These are phyloP conservation scores for Sisymbrium altissimum DNA, from an alignment of 345 rosid genomes.

Conservation along the genomic window DNA sequence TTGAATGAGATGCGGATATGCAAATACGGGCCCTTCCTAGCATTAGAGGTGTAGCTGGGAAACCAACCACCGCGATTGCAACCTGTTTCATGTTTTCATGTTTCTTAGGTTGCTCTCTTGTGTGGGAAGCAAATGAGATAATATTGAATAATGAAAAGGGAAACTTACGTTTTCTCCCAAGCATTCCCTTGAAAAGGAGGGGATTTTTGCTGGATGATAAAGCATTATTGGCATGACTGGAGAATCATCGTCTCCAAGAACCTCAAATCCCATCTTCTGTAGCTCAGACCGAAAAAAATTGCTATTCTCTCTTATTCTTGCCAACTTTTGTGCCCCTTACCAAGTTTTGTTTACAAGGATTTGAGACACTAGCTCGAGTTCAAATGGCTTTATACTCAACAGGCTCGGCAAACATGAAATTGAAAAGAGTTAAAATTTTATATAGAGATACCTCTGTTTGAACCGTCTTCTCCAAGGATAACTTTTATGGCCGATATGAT, in stretches of 20 bases:
- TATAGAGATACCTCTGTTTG: constrained; percentile 64
- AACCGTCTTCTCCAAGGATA: constrained; percentile 92
- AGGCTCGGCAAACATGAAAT: too few relatives aligned
- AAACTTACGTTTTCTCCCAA: constrained; percentile 58
- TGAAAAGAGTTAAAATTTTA: too few relatives aligned
- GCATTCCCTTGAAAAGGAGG: constrained; percentile 52
- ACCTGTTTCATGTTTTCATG: too few relatives aligned
- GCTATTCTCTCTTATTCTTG: constrained; percentile 82
- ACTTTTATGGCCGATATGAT: constrained; percentile 81
- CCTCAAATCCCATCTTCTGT: constrained; percentile 96
- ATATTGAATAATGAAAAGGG: neutral
- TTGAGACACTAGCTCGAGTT: neutral
- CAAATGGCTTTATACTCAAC: too few relatives aligned
- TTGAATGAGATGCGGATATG: constrained; percentile 70
- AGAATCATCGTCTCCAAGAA: constrained; percentile 91
- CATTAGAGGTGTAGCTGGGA: constrained; percentile 63
- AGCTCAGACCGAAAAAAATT: constrained; percentile 69
- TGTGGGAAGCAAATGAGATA: neutral
- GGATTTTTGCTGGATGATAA: constrained; percentile 82
- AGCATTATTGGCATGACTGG: constrained; percentile 96
- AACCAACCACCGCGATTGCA: constrained; percentile 54
- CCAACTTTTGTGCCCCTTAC: constrained; percentile 46
- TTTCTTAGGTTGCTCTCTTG: neutral
- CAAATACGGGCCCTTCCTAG: constrained; percentile 86
- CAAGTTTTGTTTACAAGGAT: neutral